These are phyloP conservation scores for Fusarium sp. DNA, from an alignment of 2,329 filamentous ascomycete species.

Conservation along the genomic window DNA sequence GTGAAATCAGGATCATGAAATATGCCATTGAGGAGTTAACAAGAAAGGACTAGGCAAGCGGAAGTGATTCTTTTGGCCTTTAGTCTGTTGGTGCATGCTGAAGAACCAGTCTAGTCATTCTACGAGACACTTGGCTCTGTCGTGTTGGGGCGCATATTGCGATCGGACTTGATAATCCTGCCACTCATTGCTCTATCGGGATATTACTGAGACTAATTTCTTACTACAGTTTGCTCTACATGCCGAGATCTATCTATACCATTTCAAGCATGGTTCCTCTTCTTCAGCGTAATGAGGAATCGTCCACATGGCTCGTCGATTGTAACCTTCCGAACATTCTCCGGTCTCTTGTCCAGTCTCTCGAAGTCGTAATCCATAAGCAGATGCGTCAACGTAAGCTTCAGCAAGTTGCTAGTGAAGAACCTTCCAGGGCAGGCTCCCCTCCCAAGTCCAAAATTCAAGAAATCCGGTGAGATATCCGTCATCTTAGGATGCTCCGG, in stretches of 20 bases:
- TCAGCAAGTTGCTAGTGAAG: slow-evolving; percentile 20
- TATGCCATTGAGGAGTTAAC: background rate
- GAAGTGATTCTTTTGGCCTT: background rate
- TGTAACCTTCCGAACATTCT: slow-evolving; percentile 21
- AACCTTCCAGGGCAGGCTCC: slow-evolving; percentile 20
- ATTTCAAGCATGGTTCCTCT: background rate
- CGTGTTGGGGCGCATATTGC: too few relatives aligned
- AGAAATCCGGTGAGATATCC: slow-evolving; percentile 17
- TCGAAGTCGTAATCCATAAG: slow-evolving; percentile 22
- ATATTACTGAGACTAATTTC: background rate
- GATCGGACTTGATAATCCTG: too few relatives aligned
- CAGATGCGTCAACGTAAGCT: slow-evolving; percentile 18
- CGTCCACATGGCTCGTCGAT: slow-evolving; percentile 20
- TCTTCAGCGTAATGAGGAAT: slow-evolving; percentile 11
- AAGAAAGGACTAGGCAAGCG: background rate
- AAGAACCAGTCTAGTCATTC: too few relatives aligned
- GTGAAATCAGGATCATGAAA: background rate
- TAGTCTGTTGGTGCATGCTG: background rate
- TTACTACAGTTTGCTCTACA: background rate
- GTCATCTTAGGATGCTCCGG: slow-evolving; percentile 18
- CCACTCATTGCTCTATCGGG: background rate
- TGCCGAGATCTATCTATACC: background rate
- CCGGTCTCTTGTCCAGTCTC: slow-evolving; percentile 8
- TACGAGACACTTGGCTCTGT: too few relatives aligned
- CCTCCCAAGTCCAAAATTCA: slow-evolving; percentile 20